Base-by-base conservation (phyloP, 306 rosid genomes). In the Begonia peltatifolia region DNA sequence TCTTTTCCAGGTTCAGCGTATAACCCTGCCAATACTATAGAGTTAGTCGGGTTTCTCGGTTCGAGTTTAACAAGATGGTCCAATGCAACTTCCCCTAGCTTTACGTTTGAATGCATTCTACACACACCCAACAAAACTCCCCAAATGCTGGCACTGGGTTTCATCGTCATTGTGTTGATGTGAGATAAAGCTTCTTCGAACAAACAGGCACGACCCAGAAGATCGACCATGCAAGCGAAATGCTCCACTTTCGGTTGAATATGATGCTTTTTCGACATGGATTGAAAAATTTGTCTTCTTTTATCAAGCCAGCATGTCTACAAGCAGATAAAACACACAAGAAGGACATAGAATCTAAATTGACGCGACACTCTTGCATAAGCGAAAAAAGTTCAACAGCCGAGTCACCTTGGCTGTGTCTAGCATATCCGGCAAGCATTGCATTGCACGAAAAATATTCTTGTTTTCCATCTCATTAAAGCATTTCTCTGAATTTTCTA, bases 101-200 rank as follows among this genome's bases (percentile, higher is more conserved):
- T 59, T 36, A 65, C 67, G 64, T 84, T 81, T 10, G 80, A 84
- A 74, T 84, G 78, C 62, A 76, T 63, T 69, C 68, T 73, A 72
- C 94, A 78, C 5, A 80, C 84, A 61, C 90, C 86, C 52, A 84
- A 51, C 22, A 84, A 78, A n/a, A 90, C 89, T 14, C 94, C 94
- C 94, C 94, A 84, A 41, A 81, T 76, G 56, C 70, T 73, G 2
- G 82, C 89, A 69, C 69, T 72, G 1, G 90, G 80, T 57, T 74
- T 72, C 71, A 60, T 60, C 22, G 90, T 81, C 72, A 76, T 84
- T 49, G 47, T 44, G 17, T 55, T 55, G 12, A 84, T 76, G 47
- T 81, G 67, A 56, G 52, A 53, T 53, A 47, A 16, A 46, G 68
- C 64, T 69, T 84, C 89, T 25, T 81, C 80, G 23, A 74, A 84